Percentiles rank a stretch among this genome's conserved stretches.
phyloP scores from a whole-genome alignment of 371 early-diverging fungal species.

The Mortierella sp. region DNA sequence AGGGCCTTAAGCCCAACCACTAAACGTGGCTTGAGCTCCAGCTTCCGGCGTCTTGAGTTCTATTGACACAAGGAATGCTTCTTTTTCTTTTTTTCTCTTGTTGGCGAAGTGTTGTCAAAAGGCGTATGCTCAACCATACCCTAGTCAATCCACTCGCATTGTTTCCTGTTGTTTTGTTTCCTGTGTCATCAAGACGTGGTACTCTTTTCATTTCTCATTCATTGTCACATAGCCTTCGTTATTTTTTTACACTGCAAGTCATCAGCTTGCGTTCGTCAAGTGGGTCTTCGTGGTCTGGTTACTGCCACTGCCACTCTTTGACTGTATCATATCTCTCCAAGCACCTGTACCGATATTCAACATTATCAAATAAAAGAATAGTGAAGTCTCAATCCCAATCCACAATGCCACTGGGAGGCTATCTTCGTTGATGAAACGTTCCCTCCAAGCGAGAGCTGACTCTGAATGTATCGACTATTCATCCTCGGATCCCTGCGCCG shows the following conservation, averaged over 20 bases:
- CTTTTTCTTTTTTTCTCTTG: no score
- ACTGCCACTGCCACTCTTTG: slow-evolving; percentile 43
- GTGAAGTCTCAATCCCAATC: slow-evolving; percentile 38
- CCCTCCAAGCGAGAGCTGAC: no score
- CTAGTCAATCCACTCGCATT: no score
- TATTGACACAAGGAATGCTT: background rate
- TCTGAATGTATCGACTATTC: no score
- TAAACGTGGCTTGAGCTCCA: slow-evolving; percentile 28
- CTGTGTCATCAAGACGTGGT: no score
- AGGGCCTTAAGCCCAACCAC: slow-evolving; percentile 48
- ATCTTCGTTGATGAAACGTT: no score
- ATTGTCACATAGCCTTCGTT: slow-evolving; percentile 4
- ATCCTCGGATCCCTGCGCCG: slow-evolving; percentile 54
- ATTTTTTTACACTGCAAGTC: no score
- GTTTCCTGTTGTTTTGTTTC: no score
- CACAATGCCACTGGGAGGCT: no score
- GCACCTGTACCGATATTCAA: slow-evolving; percentile 55
- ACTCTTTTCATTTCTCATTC: background rate
- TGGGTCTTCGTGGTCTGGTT: slow-evolving; percentile 42
- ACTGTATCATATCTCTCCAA: slow-evolving; percentile 44
- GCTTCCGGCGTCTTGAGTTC: slow-evolving; percentile 1
- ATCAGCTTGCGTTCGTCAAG: no score
- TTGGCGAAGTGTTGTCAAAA: no score
- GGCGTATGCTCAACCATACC: no score
- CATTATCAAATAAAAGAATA: slow-evolving; percentile 50